Conservation (phyloP, 2,329 filamentous ascomycete genomes). For the Kalmusia sp. region DNA sequence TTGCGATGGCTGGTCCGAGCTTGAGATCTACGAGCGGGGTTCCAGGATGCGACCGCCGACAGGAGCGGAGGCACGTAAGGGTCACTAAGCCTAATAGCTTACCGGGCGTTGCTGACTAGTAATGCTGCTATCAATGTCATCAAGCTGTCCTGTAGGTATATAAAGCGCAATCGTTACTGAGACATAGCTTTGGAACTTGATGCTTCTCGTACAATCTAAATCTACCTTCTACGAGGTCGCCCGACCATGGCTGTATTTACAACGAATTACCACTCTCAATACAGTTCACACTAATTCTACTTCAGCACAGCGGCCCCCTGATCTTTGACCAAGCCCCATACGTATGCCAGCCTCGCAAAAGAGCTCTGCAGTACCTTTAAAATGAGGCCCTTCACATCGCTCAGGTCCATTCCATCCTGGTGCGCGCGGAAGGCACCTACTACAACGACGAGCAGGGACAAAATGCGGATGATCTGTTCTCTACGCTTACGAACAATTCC, state of each 20-base stretch:
- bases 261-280: too few species aligned
- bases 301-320: conserved; percentile 5
- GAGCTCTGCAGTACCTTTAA: conserved; percentile 16
- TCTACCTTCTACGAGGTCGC: too few species aligned
- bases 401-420: conserved; percentile 28
- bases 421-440: conserved; percentile 33
- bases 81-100: too few species aligned
- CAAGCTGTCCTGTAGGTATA: too few species aligned
- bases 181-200: too few species aligned
- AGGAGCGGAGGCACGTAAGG: background rate
- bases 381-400: conserved; percentile 26
- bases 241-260: too few species aligned
- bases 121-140: too few species aligned
- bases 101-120: too few species aligned
- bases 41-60: conserved; percentile 6
- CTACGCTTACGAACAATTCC: conserved; percentile 48
- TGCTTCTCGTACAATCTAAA: too few species aligned
- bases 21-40: conserved; percentile 2
- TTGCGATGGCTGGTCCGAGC: conserved; percentile 8
- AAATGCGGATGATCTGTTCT: conserved; percentile 20
- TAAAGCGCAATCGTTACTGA: too few species aligned
- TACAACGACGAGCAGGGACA: conserved; percentile 28
- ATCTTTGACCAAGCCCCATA: conserved; percentile 9
- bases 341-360: conserved; percentile 14
- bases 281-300: too few species aligned